Conservation (phyloP, 108 stramenopile species). For the Schizochytrium sp. region DNA sequence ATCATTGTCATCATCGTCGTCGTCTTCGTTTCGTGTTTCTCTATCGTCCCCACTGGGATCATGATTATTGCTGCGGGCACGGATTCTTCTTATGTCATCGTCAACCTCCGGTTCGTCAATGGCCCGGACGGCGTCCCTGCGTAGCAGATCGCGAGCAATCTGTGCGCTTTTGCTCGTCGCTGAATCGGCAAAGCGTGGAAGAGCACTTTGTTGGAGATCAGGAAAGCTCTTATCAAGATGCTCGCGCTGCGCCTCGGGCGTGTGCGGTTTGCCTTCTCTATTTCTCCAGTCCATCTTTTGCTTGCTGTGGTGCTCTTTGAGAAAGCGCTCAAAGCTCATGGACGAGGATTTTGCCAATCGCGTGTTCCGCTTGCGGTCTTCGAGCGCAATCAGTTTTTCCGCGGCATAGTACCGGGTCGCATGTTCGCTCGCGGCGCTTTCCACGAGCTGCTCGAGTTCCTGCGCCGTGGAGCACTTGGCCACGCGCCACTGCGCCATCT, state of each 20-base stretch:
- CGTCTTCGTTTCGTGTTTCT: too few species aligned
- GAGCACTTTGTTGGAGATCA: background rate
- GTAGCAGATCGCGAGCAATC: background rate
- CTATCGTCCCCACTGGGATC: too few species aligned
- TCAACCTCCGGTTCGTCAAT: background rate
- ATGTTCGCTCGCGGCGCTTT: background rate
- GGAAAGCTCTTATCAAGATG: background rate
- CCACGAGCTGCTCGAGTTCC: background rate
- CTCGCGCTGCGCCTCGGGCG: too few species aligned
- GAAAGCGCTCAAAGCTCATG: background rate
- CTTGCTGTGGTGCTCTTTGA: background rate
- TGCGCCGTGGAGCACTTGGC: background rate
- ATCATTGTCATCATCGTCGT: too few species aligned
- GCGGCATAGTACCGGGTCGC: background rate
- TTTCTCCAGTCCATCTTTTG: conserved; percentile 13
- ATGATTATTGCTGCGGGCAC: too few species aligned
- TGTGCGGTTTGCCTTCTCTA: background rate
- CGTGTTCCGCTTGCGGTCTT: background rate
- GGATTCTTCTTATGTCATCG: background rate
- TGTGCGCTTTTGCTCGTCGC: background rate
- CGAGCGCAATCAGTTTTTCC: background rate
- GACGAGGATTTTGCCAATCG: background rate
- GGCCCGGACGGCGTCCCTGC: background rate
- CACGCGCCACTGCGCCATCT: background rate
- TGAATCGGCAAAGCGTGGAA: background rate